Percentiles rank a stretch among this genome's conserved stretches.
phyloP scores from a whole-genome alignment of 495 filamentous ascomycete species.

The Letharia columbiana region DNA sequence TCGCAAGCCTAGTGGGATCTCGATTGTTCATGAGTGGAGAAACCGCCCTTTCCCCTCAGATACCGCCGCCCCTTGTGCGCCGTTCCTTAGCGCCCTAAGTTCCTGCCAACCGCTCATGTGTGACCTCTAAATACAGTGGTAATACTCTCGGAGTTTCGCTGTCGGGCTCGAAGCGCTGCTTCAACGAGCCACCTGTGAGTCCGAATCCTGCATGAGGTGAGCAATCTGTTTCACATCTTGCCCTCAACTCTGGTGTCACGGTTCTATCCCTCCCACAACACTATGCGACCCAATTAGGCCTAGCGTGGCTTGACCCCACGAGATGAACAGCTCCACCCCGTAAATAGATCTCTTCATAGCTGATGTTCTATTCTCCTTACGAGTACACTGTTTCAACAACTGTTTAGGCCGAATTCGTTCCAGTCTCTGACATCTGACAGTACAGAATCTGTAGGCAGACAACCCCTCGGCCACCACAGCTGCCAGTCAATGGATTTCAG shows the following conservation, averaged over 20 bases:
- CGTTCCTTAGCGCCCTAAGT: background rate
- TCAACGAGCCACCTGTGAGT: background rate
- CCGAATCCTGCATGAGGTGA: background rate
- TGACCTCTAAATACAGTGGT: background rate
- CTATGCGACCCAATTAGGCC: no score
- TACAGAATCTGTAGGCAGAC: no score
- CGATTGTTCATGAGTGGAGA: background rate
- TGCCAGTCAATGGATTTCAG: background rate
- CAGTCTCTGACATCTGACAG: no score
- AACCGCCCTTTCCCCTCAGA: background rate
- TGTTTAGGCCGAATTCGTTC: no score
- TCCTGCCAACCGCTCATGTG: background rate
- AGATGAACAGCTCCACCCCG: no score
- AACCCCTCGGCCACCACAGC: background rate
- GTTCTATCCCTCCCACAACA: no score
- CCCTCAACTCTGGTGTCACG: background rate
- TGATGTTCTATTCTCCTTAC: no score
- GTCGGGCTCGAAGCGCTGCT: background rate
- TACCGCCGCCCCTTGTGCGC: background rate
- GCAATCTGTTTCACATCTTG: background rate
- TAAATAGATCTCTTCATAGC: no score
- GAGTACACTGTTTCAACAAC: no score
- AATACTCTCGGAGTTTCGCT: background rate
- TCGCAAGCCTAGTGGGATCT: background rate
- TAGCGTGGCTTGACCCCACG: no score